A percentile compares a stretch with the other conserved stretches of the same genome.
phyloP scores from a whole-genome alignment of 2,329 filamentous ascomycete genomes.

The Acephala macrosclerotiorum region DNA sequence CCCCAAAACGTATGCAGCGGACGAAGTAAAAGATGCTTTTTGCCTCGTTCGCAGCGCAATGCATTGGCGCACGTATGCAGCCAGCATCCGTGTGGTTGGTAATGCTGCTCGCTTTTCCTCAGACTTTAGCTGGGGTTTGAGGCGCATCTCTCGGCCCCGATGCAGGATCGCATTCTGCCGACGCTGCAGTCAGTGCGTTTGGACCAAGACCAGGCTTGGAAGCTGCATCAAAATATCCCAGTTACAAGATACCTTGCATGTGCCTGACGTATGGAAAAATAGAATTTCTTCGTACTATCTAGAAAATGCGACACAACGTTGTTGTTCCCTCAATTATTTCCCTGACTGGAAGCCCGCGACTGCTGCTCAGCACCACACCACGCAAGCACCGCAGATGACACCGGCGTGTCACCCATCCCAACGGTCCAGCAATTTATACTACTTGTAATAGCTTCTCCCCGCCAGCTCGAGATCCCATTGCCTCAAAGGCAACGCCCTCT shows the following conservation, averaged over 20 bases:
- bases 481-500: constrained; percentile 7
- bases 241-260: constrained; percentile 1
- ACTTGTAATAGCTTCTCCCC: constrained; percentile 8
- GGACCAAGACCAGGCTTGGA: not conserved
- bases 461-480: constrained; percentile 5
- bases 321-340: constrained; percentile 21
- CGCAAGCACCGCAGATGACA: constrained; percentile 22
- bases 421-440: not conserved
- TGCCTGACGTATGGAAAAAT: constrained; percentile 14
- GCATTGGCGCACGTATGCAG: not conserved
- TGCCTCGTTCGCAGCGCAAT: not conserved
- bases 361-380: constrained; percentile 13
- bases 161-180: constrained; percentile 14
- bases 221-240: constrained; percentile 9
- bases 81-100: not conserved
- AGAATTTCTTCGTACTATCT: no score
- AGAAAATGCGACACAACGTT: constrained; percentile 17
- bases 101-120: not conserved
- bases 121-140: not conserved
- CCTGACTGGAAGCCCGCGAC: constrained; percentile 12
- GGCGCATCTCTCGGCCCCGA: not conserved
- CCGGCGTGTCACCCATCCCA: constrained; percentile 16
- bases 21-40: no score
- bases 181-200: not conserved
- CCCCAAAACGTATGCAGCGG: no score